Base-by-base conservation (phyloP, 2,329 filamentous ascomycete species). In the Periconia digitata region DNA sequence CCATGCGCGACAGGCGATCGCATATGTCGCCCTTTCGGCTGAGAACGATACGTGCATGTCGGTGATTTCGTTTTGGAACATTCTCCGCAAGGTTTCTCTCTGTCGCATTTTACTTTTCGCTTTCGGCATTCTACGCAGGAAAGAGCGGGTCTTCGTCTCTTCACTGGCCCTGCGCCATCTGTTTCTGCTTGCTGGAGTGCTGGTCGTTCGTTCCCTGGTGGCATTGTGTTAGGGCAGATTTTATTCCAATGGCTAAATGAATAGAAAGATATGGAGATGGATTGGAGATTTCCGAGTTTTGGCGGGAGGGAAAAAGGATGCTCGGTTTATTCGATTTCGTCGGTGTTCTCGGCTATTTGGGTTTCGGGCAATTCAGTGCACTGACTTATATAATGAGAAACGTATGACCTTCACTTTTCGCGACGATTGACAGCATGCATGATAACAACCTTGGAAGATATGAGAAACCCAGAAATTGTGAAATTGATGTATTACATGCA, bases 81-180 rank as follows among this genome's bases (percentile, higher is more conserved):
- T 17, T 55, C 54, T 23, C 51, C 52, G 47, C 64, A 68, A 8
- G 62, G 63, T 45, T 52, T 60, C 15, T 54, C 44, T 15, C 59
- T 55, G 48, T 68, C 59, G 41, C 64, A 68, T 46, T 58, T 64
- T 17, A 66, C 60, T 41, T 69, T 69, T 32, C 63, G 51, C 47
- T 50, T 54, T 23, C 64, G 54, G 42, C 63, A 69, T 49, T 67
- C 59, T 3, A 63, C 55, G 44, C 63, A 69, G 8, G 63, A 63
- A 13, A 67, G 50, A 8, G 66, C 62, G 21, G 63, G 60, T 40
- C 62, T 51, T 21, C 64, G 54, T 20, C 60, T 58, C 46, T 63
- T 66, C 6, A 49, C 43, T 10, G 58, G 54, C 1, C 58, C 58
- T 12, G 49, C 44, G 23, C 58, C 51, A 44, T 64, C 59, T 16